These are phyloP conservation scores for Microbotryomycetes sp. DNA, from an alignment of 1,284 basidiomycete species.

Conservation along the genomic window DNA sequence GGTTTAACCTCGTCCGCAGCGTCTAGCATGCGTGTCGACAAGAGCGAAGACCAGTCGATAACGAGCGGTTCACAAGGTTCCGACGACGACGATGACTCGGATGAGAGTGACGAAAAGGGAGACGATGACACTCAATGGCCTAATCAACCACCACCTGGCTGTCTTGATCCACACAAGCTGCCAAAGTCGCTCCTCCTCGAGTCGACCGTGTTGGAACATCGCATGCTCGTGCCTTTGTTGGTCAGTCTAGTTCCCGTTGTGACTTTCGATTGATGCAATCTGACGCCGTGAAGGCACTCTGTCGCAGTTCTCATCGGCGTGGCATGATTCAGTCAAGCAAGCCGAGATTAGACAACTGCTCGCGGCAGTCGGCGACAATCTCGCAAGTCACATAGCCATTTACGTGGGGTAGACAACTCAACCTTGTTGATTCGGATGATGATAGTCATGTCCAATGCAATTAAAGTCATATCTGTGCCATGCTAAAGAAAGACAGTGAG, in stretches of 20 bases:
- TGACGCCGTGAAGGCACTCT: neutral
- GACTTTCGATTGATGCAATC: neutral
- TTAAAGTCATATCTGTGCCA: neutral
- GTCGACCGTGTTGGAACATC: conserved; percentile 27
- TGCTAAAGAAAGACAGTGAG: neutral
- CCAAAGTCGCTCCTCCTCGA: conserved; percentile 27
- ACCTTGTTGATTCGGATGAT: neutral
- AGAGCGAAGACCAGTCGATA: neutral
- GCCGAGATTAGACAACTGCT: conserved; percentile 29
- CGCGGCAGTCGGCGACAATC: conserved; percentile 32
- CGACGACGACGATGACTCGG: conserved; percentile 7
- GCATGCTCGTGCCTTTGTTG: conserved; percentile 30
- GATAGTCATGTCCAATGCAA: neutral
- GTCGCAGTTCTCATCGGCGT: conserved; percentile 30
- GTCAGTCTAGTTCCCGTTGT: conserved; percentile 10
- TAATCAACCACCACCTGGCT: conserved; percentile 39
- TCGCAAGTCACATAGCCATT: conserved; percentile 21
- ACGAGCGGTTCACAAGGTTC: neutral
- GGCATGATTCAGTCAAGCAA: conserved; percentile 19
- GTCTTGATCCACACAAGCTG: conserved; percentile 36
- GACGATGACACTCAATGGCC: conserved; percentile 32
- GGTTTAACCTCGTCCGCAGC: neutral
- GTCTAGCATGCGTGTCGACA: neutral
- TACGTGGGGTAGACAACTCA: conserved; percentile 4
- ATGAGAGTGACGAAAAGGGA: conserved; percentile 31